Base-by-base conservation (phyloP, 192 early-diverging fungal species). In the Linnemannia hyalina region DNA sequence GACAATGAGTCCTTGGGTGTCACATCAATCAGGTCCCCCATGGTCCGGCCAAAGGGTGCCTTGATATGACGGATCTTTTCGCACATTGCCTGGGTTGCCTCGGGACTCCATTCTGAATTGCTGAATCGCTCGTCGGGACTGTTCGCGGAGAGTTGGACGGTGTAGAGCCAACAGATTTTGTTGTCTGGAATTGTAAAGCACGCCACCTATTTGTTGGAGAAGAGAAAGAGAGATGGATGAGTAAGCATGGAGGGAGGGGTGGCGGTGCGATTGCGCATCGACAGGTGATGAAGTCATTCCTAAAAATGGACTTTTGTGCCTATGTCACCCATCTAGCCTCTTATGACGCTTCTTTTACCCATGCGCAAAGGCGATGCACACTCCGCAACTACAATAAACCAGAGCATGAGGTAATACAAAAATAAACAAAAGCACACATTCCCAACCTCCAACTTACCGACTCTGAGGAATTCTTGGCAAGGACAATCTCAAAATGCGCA, bases 71-170 rank as follows among this genome's bases (percentile, higher is more conserved):
- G 77, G 15, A 80, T 42, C 74, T 80, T 73, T 7, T 85, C 77
- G 57, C 82, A 75, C 82, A 85, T 72, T 9, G 63, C 57, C 18
- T 40, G n/a, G 15, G 82, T 78, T 3, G 82, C 82, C 40, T 85
- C 82, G 22, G 82, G 77, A 8, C 82, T 77, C 82, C 82, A 85
- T 68, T 85, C 82, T 15, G 82, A 85, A 36, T 85, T 85, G 18
- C 77, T 60, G 55, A 85, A 80, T 3, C 63, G 54, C 32, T 85
- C 82, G 15, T 80, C 69, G 4, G 71, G 44, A 3, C 57, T 36
- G n/a, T 54, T 42, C 1, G 79, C 38, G 3, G 57, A 11, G 5
- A 82, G 52, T 49, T 82, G 81, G 16, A 76, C 65, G 4, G 75
- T 82, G 44, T 82, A 82, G 0, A 82, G 29, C 69, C 74, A 82